These are phyloP conservation scores for Aureobasidium sp. DNA, from an alignment of 2,329 filamentous ascomycete species.

Conservation along the genomic window DNA sequence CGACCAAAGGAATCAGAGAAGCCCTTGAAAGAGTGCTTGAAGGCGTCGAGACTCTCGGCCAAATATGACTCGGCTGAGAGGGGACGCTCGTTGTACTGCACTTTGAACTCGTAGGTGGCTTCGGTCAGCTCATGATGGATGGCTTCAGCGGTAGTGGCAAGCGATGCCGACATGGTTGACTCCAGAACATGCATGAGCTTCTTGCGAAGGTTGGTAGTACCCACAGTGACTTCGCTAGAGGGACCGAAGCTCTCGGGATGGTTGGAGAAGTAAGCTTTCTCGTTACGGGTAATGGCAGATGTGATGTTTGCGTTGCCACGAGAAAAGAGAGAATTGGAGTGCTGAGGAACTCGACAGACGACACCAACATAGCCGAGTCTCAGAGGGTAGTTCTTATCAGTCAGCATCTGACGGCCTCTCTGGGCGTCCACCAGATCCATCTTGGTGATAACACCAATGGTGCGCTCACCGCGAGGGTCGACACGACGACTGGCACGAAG, in stretches of 20 bases:
- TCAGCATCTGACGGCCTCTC: conserved; percentile 68
- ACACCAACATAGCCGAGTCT: conserved; percentile 95
- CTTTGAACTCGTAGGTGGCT: conserved; percentile 96
- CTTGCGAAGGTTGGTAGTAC: conserved; percentile 78
- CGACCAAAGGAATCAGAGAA: conserved; percentile 86
- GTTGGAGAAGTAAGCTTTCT: conserved; percentile 74
- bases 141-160: conserved; percentile 81
- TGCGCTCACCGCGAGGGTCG: conserved; percentile 87
- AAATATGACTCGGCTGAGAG: conserved; percentile 94
- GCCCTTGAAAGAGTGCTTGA: conserved; percentile 96
- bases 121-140: conserved; percentile 94
- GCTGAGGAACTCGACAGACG: conserved; percentile 68
- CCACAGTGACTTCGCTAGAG: conserved; percentile 63
- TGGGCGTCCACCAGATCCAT: conserved; percentile 91
- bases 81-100: conserved; percentile 95
- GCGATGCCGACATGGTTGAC: conserved; percentile 89
- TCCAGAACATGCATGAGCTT: conserved; percentile 97
- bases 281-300: conserved; percentile 75
- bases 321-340: conserved; percentile 64
- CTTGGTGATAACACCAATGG: conserved; percentile 97
- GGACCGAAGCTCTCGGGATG: conserved; percentile 74
- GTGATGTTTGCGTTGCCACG: conserved; percentile 72
- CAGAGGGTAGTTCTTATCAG: conserved; percentile 85
- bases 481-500: conserved; percentile 82
- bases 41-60: conserved; percentile 86